Base-by-base conservation (phyloP, 495 filamentous ascomycete species). In the Letharia columbiana region DNA sequence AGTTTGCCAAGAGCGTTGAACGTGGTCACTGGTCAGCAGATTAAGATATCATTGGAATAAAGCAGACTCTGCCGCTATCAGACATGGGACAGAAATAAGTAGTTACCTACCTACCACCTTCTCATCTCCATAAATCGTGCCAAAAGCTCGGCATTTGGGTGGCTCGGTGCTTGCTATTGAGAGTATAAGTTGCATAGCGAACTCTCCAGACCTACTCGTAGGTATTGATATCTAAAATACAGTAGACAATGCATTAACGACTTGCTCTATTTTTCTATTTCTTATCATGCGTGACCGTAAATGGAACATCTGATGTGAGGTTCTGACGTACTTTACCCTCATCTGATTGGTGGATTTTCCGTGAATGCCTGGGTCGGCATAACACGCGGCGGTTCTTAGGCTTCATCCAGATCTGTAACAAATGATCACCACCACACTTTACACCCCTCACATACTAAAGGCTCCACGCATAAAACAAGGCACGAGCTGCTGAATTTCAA, bases 291-390 rank as follows among this genome's bases (percentile, higher is more conserved):
- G 4, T 23, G 31, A n/a, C 50, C 35, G 47, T 57, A 33, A 45
- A 58, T n/a, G 33, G 18, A 65, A 37, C 31, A 13, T 60, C 41
- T 37, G 33, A 57, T 37, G 63, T 40, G 13, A 44, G 20, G 5
- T 60, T 17, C 33, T 60, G 63, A 65, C 54, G 56, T 65, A 60
- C 52, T 44, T 28, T 23, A 31, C 41, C 3, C 28, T n/a, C 28
- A 49, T 47, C n/a, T 50, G 56, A 65, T 65, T 65, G 63, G 63
- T 37, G 23, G 33, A 28, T 12, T 31, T 17, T 47, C 33, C 17
- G 47, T 60, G n/a, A 39, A 35, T 60, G 56, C 54, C 60, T 59
- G 52, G 56, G 4, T 45, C 54, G 56, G 63, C 56, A 45, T 65
- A 65, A 60, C 42, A 42, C 15, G 63, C 63, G 35, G 54, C 54